Base-by-base conservation (phyloP, 805 yeast genomes). In the Kodamaea nitidulidarum region DNA sequence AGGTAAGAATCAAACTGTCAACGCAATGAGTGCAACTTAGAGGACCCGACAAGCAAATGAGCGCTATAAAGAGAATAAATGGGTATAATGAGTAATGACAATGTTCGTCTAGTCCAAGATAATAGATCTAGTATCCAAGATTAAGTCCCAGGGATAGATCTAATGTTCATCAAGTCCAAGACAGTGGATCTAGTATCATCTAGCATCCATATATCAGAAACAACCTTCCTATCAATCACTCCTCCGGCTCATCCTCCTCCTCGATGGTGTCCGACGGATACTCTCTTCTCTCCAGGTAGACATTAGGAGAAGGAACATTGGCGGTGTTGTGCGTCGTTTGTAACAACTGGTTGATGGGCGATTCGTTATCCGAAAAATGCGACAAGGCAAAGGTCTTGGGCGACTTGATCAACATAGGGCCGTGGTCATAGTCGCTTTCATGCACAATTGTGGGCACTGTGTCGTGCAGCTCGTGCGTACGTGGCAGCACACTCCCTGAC, bases 321-420 rank as follows among this genome's bases (percentile, higher is more conserved):
- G 37, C 4, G 30, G 12, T 20, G 28, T 22, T 31, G 40, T 49
- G 50, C 3, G 48, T 45, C 1, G 58, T 44, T 35, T 54, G 54
- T 32, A 65, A 51, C 41, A 65, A 55, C 43, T 65, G 68, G 40
- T 49, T 52, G 17, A 65, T 51, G 8, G 70, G 71, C 42, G 69
- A 63, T 42, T 59, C 67, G 14, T 52, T 46, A 17, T 63, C 66
- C 35, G 59, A 60, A 47, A 55, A 58, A 42, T 64, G 52, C 6
- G 70, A 50, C 37, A 67, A 54, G 18, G 69, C 57, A 44, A 57
- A 67, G 0, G 67, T 64, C 47, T 67, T 67, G 15, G 73, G 73
- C 7, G 70, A 63, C 41, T 67, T 67, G 7, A 65, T 70, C 38
- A 62, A 50, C 5, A 60, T 49, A 18, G 36, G 37, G 49, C 48